phyloP scores from a whole-genome alignment of 345 rosid genomes.

The Populus deltoides region DNA sequence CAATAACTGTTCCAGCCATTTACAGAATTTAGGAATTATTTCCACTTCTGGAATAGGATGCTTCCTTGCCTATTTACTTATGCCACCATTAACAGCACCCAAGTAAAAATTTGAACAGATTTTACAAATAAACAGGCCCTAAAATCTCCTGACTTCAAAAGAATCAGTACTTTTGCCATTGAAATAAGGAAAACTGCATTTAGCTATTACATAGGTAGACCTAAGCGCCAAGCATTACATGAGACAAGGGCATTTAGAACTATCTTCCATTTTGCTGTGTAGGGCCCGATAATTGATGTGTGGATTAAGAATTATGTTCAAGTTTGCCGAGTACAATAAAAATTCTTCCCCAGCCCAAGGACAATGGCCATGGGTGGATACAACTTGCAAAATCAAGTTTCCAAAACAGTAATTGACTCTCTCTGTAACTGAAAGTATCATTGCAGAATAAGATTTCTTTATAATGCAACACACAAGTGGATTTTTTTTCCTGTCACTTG shows the following conservation, averaged over 20 bases:
- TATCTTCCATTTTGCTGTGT: background rate
- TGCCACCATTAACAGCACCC: background rate
- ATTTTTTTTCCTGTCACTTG: background rate
- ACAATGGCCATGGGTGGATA: background rate
- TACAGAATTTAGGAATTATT: background rate
- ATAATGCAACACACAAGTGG: background rate
- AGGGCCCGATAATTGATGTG: background rate
- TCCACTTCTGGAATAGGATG: too few relatives aligned
- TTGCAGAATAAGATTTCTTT: background rate
- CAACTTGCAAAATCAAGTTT: background rate
- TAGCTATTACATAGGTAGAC: background rate
- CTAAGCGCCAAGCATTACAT: background rate
- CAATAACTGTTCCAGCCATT: background rate
- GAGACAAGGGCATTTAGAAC: background rate
- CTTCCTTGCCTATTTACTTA: background rate
- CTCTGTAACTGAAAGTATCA: background rate
- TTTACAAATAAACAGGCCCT: background rate
- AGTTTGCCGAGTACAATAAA: background rate
- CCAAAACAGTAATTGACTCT: background rate
- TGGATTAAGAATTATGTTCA: background rate
- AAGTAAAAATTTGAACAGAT: background rate
- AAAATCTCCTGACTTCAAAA: background rate
- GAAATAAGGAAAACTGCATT: background rate
- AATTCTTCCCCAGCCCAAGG: background rate
- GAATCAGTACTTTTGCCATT: background rate